phyloP scores from a whole-genome alignment of 108 stramenopile species.

The Skeletonema marinoi region DNA sequence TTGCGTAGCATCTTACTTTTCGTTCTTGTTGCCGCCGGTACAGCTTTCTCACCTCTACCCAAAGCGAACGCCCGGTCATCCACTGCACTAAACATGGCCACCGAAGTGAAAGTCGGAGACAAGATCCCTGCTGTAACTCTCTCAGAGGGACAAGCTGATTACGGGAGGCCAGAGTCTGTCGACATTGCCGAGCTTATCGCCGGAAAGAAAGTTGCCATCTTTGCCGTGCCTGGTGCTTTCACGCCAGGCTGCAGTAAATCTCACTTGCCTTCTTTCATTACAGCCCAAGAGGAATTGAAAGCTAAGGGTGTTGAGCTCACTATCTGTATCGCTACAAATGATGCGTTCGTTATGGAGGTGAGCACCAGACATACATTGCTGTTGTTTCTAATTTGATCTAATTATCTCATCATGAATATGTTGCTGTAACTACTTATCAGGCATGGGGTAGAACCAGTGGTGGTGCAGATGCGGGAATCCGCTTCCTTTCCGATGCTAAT shows the following conservation, averaged over 20 bases:
- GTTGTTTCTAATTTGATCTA: slow-evolving; percentile 7
- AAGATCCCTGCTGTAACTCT: slow-evolving; percentile 65
- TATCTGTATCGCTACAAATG: slow-evolving; percentile 90
- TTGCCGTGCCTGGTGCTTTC: slow-evolving; percentile 93
- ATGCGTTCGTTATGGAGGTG: slow-evolving; percentile 85
- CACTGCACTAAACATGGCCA: slow-evolving; percentile 35
- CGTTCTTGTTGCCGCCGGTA: slow-evolving; percentile 8
- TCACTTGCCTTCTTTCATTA: slow-evolving; percentile 88
- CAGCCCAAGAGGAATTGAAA: slow-evolving; percentile 78
- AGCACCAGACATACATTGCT: slow-evolving; percentile 5
- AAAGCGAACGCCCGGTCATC: slow-evolving; percentile 2
- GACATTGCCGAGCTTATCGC: slow-evolving; percentile 65
- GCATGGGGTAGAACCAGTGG: slow-evolving; percentile 85
- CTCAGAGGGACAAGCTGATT: slow-evolving; percentile 63
- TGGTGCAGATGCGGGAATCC: slow-evolving; percentile 76
- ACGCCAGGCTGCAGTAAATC: slow-evolving; percentile 89
- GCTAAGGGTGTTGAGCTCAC: slow-evolving; percentile 81
- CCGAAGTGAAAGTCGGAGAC: slow-evolving; percentile 81
- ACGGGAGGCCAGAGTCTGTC: slow-evolving; percentile 56
- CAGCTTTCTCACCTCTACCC: slow-evolving; percentile 35
- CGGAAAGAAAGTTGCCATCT: slow-evolving; percentile 87
- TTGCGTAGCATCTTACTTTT: slow-evolving; percentile 31
- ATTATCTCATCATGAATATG: neutral
- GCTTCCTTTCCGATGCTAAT: slow-evolving; percentile 67
- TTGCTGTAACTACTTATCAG: slow-evolving; percentile 15